A percentile compares a stretch with the other conserved stretches of the same genome.
phyloP scores from a whole-genome alignment of 2,329 filamentous ascomycete genomes.

The Rhynchosporium agropyri region DNA sequence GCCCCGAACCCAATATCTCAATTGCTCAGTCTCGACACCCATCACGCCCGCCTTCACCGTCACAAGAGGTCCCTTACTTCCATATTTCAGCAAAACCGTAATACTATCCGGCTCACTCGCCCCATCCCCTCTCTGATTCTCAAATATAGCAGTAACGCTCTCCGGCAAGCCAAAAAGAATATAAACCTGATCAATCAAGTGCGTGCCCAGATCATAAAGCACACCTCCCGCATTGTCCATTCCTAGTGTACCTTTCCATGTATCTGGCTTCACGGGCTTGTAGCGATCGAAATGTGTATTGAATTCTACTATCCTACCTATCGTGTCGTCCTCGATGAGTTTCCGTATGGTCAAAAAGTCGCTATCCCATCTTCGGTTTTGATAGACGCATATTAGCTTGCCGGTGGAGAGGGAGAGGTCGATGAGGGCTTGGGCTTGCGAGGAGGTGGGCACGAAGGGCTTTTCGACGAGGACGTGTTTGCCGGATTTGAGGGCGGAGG shows the following conservation, averaged over 20 bases:
- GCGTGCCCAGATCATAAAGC: conserved; percentile 75
- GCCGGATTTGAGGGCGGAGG: conserved; percentile 65
- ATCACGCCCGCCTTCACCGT: conserved; percentile 71
- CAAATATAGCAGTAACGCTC: conserved; percentile 67
- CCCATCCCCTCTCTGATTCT: conserved; percentile 62
- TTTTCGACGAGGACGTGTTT: conserved; percentile 85
- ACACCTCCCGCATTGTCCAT: conserved; percentile 65
- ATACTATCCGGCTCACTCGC: conserved; percentile 57
- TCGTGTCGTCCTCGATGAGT: conserved; percentile 58
- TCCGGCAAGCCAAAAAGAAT: conserved; percentile 69
- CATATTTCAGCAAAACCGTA: conserved; percentile 69
- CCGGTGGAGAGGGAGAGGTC: conserved; percentile 44
- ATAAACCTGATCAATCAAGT: conserved; percentile 76
- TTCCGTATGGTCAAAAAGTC: conserved; percentile 73
- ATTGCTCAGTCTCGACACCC: conserved; percentile 68
- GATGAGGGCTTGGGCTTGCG: conserved; percentile 66
- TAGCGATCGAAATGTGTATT: conserved; percentile 82
- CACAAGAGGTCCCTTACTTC: conserved; percentile 58
- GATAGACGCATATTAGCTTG: conserved; percentile 50
- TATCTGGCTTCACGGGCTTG: conserved; percentile 58
- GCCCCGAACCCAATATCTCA: conserved; percentile 77
- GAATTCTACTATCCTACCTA: conserved; percentile 77
- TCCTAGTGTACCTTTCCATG: conserved; percentile 67
- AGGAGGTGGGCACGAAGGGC: conserved; percentile 73
- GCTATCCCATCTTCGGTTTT: conserved; percentile 68